Conservation (phyloP, 2,329 filamentous ascomycete genomes). For the Didymella exigua region DNA sequence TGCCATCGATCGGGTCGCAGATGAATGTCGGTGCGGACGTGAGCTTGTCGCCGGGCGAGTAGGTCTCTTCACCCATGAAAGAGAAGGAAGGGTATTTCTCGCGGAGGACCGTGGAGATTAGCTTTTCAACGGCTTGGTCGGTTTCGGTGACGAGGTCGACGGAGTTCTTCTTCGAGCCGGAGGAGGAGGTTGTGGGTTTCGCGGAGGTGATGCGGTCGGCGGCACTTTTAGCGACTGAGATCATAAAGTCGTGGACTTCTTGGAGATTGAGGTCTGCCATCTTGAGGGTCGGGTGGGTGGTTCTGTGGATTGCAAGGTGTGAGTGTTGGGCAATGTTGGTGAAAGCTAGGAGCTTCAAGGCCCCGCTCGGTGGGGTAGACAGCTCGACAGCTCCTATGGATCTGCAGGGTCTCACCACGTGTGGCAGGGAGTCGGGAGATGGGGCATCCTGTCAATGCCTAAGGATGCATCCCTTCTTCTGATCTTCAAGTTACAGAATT, state of each 20-base stretch:
- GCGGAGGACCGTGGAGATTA: conserved; percentile 59
- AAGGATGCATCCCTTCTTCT: no score
- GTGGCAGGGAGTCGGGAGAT: neutral
- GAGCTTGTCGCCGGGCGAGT: conserved; percentile 68
- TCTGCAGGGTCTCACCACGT: conserved; percentile 13
- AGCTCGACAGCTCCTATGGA: conserved; percentile 5
- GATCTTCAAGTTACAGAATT: no score
- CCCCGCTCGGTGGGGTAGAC: conserved; percentile 19
- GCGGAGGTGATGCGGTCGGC: conserved; percentile 55
- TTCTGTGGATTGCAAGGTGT: neutral
- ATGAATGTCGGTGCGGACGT: conserved; percentile 75
- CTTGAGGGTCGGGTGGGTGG: conserved; percentile 6
- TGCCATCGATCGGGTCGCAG: conserved; percentile 83
- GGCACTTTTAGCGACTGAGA: conserved; percentile 53
- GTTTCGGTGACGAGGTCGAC: conserved; percentile 69
- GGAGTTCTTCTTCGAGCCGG: conserved; percentile 58
- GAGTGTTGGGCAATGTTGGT: neutral
- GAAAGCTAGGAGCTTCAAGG: conserved; percentile 6
- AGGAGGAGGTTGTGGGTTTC: conserved; percentile 48
- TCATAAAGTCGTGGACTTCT: conserved; percentile 57
- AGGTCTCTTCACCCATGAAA: conserved; percentile 63
- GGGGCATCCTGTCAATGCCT: no score
- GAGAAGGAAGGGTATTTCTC: conserved; percentile 60
- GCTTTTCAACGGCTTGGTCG: conserved; percentile 65
- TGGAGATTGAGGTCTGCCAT: conserved; percentile 51